Percentiles rank a stretch among this genome's conserved stretches.
These are phyloP conservation scores for Phoenix roebelenii DNA, from an alignment of 176 grass and related monocot species.

Conservation along the genomic window DNA sequence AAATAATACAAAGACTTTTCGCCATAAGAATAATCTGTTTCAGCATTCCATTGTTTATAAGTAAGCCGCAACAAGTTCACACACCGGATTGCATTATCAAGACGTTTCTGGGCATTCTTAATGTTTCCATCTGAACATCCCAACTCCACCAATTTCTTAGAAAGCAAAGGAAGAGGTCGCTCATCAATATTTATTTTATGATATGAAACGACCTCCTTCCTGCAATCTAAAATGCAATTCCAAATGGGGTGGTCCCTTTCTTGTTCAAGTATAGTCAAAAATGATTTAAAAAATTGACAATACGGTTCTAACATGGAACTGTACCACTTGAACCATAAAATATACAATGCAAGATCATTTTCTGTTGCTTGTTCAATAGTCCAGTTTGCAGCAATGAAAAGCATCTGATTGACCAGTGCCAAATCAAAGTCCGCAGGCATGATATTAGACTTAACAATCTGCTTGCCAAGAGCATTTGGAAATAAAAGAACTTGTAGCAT, in stretches of 20 bases:
- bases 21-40: conserved; percentile 30
- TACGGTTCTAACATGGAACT: conserved; percentile 36
- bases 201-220: conserved; percentile 45
- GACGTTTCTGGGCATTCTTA: conserved; percentile 25
- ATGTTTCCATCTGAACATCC: conserved; percentile 23
- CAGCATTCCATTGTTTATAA: conserved; percentile 56
- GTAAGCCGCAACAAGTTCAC: conserved; percentile 63
- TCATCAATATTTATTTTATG: conserved; percentile 44
- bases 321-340: conserved; percentile 60
- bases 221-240: conserved; percentile 45
- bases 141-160: conserved; percentile 44
- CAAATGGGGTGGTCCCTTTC: conserved; percentile 61
- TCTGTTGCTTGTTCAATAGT: conserved; percentile 64
- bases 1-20: conserved; percentile 23
- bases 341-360: conserved; percentile 52
- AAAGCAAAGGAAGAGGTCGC: conserved; percentile 51
- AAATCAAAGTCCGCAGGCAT: conserved; percentile 31
- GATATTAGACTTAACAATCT: conserved; percentile 11
- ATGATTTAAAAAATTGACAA: conserved; percentile 59
- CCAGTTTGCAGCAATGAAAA: conserved; percentile 96
- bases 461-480: conserved; percentile 20
- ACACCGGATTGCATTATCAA: conserved; percentile 31
- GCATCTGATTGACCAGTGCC: conserved; percentile 47
- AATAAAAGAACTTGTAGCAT: conserved; percentile 26
- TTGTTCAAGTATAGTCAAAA: conserved; percentile 38